These are phyloP conservation scores for Serendipita vermifera DNA, from an alignment of 768 basidiomycete species.

Conservation along the genomic window DNA sequence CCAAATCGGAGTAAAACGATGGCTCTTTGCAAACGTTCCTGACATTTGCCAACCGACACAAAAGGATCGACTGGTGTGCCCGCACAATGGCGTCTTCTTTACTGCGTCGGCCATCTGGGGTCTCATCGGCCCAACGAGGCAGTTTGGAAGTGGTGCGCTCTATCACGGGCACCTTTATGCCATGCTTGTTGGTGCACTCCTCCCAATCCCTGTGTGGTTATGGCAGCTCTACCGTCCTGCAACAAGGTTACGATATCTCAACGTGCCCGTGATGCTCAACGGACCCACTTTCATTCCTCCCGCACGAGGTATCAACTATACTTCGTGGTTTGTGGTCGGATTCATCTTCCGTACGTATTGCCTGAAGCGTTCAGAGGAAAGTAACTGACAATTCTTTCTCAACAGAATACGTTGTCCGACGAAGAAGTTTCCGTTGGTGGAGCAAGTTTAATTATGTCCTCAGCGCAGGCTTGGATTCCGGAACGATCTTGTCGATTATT, in stretches of 20 bases:
- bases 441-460: slow-evolving; percentile 40
- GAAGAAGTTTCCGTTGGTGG: slow-evolving; percentile 34
- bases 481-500: slow-evolving; percentile 28
- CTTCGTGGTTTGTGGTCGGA: slow-evolving; percentile 29
- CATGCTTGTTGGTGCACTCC: slow-evolving; percentile 26
- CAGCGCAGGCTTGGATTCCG: slow-evolving; percentile 30
- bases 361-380: neutral
- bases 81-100: slow-evolving; percentile 26
- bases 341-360: slow-evolving; percentile 31
- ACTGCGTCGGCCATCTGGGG: slow-evolving; percentile 34
- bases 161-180: slow-evolving; percentile 31
- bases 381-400: neutral
- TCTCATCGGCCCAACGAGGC: slow-evolving; percentile 31
- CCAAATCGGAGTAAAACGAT: slow-evolving; percentile 28
- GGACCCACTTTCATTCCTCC: slow-evolving; percentile 32
- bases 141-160: slow-evolving; percentile 26
- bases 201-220: slow-evolving; percentile 31
- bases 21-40: slow-evolving; percentile 25
- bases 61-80: slow-evolving; percentile 28
- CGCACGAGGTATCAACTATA: slow-evolving; percentile 31
- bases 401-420: slow-evolving; percentile 31
- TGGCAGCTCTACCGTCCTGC: slow-evolving; percentile 25
- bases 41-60: slow-evolving; percentile 29
- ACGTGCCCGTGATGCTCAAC: slow-evolving; percentile 31
- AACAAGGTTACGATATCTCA: slow-evolving; percentile 26